A percentile compares a stretch with the other conserved stretches of the same genome.
These are phyloP conservation scores for Neolentinus lepideus DNA, from an alignment of 1,284 basidiomycete species.

Conservation along the genomic window DNA sequence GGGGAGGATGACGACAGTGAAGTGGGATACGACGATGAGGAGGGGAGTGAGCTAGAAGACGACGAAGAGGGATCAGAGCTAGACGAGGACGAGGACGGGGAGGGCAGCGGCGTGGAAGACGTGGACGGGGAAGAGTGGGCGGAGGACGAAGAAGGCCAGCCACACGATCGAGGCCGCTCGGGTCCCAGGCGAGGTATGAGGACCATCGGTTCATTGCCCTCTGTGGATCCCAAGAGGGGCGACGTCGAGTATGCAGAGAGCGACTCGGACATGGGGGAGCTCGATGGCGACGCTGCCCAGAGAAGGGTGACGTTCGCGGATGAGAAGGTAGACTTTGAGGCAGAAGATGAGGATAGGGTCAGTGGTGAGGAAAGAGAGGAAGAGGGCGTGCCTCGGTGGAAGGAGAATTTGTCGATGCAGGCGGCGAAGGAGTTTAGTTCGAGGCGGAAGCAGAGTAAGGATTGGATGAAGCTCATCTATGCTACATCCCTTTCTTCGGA, in stretches of 20 bases:
- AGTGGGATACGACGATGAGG: constrained; percentile 15
- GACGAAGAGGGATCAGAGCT: constrained; percentile 12
- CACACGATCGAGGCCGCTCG: constrained; percentile 37
- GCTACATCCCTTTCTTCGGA: constrained; percentile 62
- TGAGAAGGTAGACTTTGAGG: constrained; percentile 48
- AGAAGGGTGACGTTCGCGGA: constrained; percentile 32
- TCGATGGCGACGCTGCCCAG: constrained; percentile 36
- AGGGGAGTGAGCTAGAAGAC: constrained; percentile 22
- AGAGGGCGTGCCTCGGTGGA: constrained; percentile 65
- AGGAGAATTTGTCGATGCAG: constrained; percentile 58
- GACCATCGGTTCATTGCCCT: constrained; percentile 25
- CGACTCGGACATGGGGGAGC: constrained; percentile 67
- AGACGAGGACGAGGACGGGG: constrained; percentile 17
- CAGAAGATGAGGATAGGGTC: constrained; percentile 28
- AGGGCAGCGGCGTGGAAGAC: constrained; percentile 10
- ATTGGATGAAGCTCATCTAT: constrained; percentile 90
- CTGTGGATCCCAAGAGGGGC: constrained; percentile 25
- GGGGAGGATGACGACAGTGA: constrained; percentile 22
- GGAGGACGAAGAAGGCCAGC: constrained; percentile 17
- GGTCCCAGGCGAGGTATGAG: constrained; percentile 31
- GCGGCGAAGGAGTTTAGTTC: constrained; percentile 48
- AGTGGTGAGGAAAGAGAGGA: constrained; percentile 39
- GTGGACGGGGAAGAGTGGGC: constrained; percentile 8
- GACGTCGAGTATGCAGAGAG: constrained; percentile 72
- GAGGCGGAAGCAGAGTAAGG: constrained; percentile 41